Evolutionary conservation across 2,329 filamentous ascomycete species (phyloP).

Genomic region (Thermoascus crustaceus): DNA sequence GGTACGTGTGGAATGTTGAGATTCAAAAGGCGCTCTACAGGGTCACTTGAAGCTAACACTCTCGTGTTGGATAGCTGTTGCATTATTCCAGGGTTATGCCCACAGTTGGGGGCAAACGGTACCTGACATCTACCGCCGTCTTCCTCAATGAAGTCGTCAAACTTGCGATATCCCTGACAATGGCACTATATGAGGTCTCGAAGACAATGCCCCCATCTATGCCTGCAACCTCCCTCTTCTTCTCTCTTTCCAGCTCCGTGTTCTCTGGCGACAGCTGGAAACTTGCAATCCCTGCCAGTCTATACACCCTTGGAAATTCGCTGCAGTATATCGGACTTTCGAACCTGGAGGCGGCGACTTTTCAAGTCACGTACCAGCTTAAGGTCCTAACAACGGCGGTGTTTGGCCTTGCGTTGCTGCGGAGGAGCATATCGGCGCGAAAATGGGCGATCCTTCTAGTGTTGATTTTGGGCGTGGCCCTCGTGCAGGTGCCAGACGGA

Average conservation of each 20-base stretch:
- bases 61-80: constrained; percentile 55
- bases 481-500: constrained; percentile 70
- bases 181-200: constrained; percentile 82
- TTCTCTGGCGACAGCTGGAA: constrained; percentile 94
- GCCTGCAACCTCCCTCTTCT: constrained; percentile 70
- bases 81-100: constrained; percentile 95
- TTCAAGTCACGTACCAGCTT: constrained; percentile 87
- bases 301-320: constrained; percentile 91
- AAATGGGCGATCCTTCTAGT: constrained; percentile 76
- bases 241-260: constrained; percentile 69
- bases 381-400: constrained; percentile 89
- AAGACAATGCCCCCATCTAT: constrained; percentile 67
- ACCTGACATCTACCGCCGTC: constrained; percentile 88
- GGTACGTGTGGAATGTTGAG: constrained; percentile 24
- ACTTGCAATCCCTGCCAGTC: constrained; percentile 73
- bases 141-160: constrained; percentile 92
- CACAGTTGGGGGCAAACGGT: constrained; percentile 71
- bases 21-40: too few relatives aligned
- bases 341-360: constrained; percentile 85
- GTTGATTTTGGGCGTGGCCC: constrained; percentile 70
- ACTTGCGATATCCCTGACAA: constrained; percentile 72
- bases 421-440: constrained; percentile 58
- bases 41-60: constrained; percentile 10
- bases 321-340: constrained; percentile 86
- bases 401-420: constrained; percentile 73